Percentiles rank a stretch among this genome's conserved stretches.
Conservation (phyloP, 495 filamentous ascomycete species). For the Bryoglossum gracile region DNA sequence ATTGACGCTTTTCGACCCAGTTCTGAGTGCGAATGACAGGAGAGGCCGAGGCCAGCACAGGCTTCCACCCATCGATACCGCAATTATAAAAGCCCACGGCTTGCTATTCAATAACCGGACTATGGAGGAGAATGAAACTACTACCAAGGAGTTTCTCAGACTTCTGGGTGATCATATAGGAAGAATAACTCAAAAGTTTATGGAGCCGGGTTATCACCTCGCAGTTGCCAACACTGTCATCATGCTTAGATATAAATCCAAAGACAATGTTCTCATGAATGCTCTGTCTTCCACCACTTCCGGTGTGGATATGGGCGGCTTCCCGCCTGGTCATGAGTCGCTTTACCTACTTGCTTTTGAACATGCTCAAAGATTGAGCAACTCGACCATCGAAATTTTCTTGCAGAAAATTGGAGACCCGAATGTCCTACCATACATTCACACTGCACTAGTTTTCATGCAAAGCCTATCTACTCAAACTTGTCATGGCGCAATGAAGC, state of each 20-base stretch:
- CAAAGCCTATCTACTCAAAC: slow-evolving; percentile 1
- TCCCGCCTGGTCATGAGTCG: background rate
- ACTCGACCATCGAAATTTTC: slow-evolving; percentile 5
- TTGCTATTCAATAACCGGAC: slow-evolving; percentile 54
- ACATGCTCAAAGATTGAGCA: slow-evolving; percentile 1
- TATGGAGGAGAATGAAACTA: slow-evolving; percentile 36
- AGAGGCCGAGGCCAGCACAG: background rate
- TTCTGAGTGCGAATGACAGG: background rate
- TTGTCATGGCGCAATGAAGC: slow-evolving; percentile 1
- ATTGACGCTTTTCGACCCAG: slow-evolving; percentile 15
- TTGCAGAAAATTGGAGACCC: slow-evolving; percentile 14
- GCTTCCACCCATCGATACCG: slow-evolving; percentile 32
- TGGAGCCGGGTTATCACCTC: slow-evolving; percentile 63
- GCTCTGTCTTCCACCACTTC: background rate
- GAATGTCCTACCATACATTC: slow-evolving; percentile 15
- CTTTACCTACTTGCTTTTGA: slow-evolving; percentile 1
- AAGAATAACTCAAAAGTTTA: slow-evolving; percentile 50
- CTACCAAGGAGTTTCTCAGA: slow-evolving; percentile 42
- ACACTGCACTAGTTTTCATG: slow-evolving; percentile 13
- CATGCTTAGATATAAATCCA: slow-evolving; percentile 9
- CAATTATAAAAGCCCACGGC: slow-evolving; percentile 57
- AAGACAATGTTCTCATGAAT: slow-evolving; percentile 10
- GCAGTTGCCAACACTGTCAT: slow-evolving; percentile 11
- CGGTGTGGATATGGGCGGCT: background rate
- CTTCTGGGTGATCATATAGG: slow-evolving; percentile 51